Evolutionary conservation across 345 rosid genomes (phyloP), one percentile per base, ranked within the genome.

Genomic region (Hibiscus mutabilis): DNA sequence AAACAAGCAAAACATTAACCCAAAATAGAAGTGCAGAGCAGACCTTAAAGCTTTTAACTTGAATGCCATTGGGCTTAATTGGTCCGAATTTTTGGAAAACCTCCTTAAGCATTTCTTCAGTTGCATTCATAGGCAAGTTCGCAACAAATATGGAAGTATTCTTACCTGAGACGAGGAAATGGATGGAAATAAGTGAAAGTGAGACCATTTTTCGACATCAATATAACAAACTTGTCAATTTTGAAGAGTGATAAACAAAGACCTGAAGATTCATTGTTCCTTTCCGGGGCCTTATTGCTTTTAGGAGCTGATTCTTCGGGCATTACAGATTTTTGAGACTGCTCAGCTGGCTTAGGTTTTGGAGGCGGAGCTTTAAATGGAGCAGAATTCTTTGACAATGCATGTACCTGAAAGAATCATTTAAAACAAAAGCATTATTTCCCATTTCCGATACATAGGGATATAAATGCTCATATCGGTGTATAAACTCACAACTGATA

Each of bases 1-100:
- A 73, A 51, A 35, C 51, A 40, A 13, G 29, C 8, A 11, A 27
- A 22, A 69, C 60, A 62, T 47, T 22, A 49, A 37, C 35, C 40
- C 6, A 13, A 47, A 47, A 47, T 13, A 58, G 18, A 58, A 13
- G 35, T 22, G 22, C n/a, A 64, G 12, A 21, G 53, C 76, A 57
- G 5, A 88, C 93, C 90, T 83, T 88, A 52, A 82, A 81, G 56
- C 90, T 86, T 81, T 89, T 78, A 71, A 88, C 89, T 88, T 85
- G 93, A 63, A 88, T 77, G 68, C 86, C 90, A 52, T 77, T 62
- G 35, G 71, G 77, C 70, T 85, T 88, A 70, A 88, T 86, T 27
- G 86, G 70, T 24, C 93, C 93, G 63, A 78, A 88, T 40, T 67
- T 79, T 73, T 75, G 74, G 44, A 88, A 85, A 68, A 71, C 66